Evolutionary conservation across 441 rosid species (phyloP), one percentile per base, ranked within the genome.

Genomic region (Gossypium aridum): DNA sequence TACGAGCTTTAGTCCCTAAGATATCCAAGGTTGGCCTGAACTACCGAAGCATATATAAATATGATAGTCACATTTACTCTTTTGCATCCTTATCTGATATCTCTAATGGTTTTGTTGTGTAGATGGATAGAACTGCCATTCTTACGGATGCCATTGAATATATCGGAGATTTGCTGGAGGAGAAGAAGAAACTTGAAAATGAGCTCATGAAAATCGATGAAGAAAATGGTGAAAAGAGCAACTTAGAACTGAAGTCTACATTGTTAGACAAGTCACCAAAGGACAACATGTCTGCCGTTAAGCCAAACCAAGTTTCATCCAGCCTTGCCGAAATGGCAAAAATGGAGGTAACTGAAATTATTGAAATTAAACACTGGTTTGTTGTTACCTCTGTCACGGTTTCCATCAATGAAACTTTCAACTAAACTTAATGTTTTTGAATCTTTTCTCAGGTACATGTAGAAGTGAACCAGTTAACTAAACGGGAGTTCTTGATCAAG

Each of bases 61-160:
- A 56, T 53, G 20, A 17, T 16, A 19, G 28, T 25, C 28, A 19
- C n/a, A 59, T 45, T 8, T 56, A 49, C 60, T 64, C 13, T 63
- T 47, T 39, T 68, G 10, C 54, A 3, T 37, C 60, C n/a, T 9
- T 64, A 26, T 3, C 28, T 72, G 5, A 64, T 55, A 56, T 56
- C 28, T 2, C 67, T 53, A 13, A 64, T 43, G 57, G 39, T 55
- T 51, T n/a, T 16, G 63, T 8, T 25, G 25, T 80, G 59, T 60
- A 94, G 98, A 91, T 94, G 97, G 90, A 89, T 76, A 90, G 74
- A 83, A 79, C 79, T 70, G 78, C 97, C 69, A 90, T 82, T 68
- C 73, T 92, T 8, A 80, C 83, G 26, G 98, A 94, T 84, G 97
- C 97, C 14, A 78, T 85, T 31, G 89, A 90, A 14, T 94, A 87